phyloP scores from a whole-genome alignment of 1,284 basidiomycete genomes.

The Rhizoctonia solani region DNA sequence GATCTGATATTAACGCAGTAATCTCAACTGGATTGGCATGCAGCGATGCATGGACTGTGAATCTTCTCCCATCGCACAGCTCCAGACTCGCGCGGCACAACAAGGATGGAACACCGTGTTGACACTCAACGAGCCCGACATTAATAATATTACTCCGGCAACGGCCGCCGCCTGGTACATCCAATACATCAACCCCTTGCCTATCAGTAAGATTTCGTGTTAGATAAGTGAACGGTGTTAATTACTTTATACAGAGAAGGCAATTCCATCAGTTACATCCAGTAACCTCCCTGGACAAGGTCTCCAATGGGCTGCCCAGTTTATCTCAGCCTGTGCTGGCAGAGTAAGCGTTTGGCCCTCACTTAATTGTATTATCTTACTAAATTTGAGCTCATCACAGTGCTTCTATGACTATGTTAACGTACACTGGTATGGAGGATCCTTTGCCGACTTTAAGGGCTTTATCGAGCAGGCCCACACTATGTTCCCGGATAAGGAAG shows the following conservation, averaged over 20 bases:
- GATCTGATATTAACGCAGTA: neutral
- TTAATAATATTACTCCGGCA: constrained; percentile 13
- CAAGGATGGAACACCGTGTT: constrained; percentile 32
- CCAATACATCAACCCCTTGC: constrained; percentile 30
- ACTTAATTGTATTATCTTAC: neutral
- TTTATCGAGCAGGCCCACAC: constrained; percentile 25
- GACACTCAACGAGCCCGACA: constrained; percentile 33
- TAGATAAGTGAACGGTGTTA: neutral
- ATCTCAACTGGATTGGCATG: constrained; percentile 25
- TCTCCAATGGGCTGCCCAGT: constrained; percentile 22
- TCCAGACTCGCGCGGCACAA: constrained; percentile 12
- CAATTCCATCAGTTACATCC: constrained; percentile 25
- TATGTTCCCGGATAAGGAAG: constrained; percentile 16
- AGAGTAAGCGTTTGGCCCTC: neutral
- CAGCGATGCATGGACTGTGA: constrained; percentile 14
- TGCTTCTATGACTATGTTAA: constrained; percentile 35
- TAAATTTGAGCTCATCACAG: neutral
- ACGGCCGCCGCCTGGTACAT: constrained; percentile 33
- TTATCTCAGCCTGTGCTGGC: constrained; percentile 26
- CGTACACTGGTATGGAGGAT: constrained; percentile 35
- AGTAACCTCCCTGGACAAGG: constrained; percentile 25
- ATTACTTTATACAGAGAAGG: neutral
- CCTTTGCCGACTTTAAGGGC: constrained; percentile 29
- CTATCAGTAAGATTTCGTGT: constrained; percentile 27
- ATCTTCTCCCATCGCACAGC: constrained; percentile 14